Base-by-base conservation (phyloP, 768 basidiomycete species). In the Termitomyces bulborhizus region DNA sequence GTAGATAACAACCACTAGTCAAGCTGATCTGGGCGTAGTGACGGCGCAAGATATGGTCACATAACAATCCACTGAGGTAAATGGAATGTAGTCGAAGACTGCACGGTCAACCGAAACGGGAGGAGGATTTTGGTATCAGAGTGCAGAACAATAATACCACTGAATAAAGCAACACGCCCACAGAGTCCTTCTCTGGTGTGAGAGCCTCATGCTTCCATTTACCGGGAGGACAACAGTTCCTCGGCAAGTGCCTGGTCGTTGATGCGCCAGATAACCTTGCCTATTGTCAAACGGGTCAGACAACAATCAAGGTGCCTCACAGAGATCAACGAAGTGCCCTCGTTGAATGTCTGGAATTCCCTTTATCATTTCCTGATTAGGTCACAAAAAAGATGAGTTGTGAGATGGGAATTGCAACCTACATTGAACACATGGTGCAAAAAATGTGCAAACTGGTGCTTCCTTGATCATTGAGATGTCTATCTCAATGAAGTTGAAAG, bases 121-220 rank as follows among this genome's bases (percentile, higher is more conserved):
- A 34, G 47, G 47, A 26, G 47, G 32, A 12, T 44, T 34, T 39
- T 37, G 6, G 44, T 37, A 45, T 49, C 29, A 55, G 37, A 44
- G 32, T 45, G 11, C 24, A 27, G 50, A 51, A 51, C 52, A 44
- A 43, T 39, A 54, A 12, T 9, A 24, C 46, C n/a, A 27, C 26
- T 52, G 51, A 24, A 42, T 34, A 29, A 32, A 39, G 15, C 7
- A 31, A 41, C 2, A 31, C 31, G n/a, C 55, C 46, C 39, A 37
- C 31, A 52, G n/a, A 48, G 18, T 37, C 46, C 46, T 29, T 39
- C 24, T 39, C 46, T 6, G 46, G 46, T 46, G 54, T 51, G 52
- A 6, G 51, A 59, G 55, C 58, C 54, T 59, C 58, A 52, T 56
- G 55, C 36, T 39, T 18, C 36, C 18, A 40, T 41, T 46, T 24